Conservation (phyloP, 1,284 basidiomycete species). For the Coriolopsis trogii region DNA sequence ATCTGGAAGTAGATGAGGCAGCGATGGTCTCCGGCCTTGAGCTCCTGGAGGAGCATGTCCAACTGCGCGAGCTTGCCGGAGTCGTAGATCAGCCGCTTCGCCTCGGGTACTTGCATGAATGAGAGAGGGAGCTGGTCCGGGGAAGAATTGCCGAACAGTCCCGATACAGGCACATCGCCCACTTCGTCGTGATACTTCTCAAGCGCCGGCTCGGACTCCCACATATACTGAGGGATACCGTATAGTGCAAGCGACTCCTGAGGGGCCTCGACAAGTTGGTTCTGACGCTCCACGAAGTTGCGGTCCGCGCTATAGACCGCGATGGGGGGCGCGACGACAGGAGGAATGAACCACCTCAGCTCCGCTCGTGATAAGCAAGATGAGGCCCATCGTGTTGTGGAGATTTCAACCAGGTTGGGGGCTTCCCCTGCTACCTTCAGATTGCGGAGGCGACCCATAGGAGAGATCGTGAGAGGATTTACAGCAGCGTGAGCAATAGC, state of each 20-base stretch:
- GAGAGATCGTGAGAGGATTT: conserved; percentile 35
- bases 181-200: conserved; percentile 52
- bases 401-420: conserved; percentile 66
- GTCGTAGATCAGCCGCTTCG: conserved; percentile 95
- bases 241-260: conserved; percentile 80
- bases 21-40: conserved; percentile 93
- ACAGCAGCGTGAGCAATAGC: conserved; percentile 49
- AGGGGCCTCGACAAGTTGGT: conserved; percentile 63
- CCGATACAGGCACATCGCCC: conserved; percentile 67
- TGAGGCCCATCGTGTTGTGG: conserved; percentile 61
- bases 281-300: conserved; percentile 77
- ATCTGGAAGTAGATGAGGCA: conserved; percentile 99
- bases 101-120: conserved; percentile 92
- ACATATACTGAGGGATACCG: conserved; percentile 77
- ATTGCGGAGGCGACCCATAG: conserved; percentile 38
- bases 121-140: conserved; percentile 81
- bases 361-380: conserved; percentile 83
- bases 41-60: conserved; percentile 86
- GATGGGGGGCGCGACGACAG: conserved; percentile 86
- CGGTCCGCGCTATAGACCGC: conserved; percentile 76
- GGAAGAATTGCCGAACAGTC: conserved; percentile 73
- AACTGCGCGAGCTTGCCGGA: conserved; percentile 95
- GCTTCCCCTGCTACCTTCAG: conserved; percentile 47
- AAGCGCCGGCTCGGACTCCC: conserved; percentile 64
- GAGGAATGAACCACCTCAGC: conserved; percentile 82